Percentiles rank a stretch among this genome's conserved stretches.
Conservation (phyloP, 768 basidiomycete genomes). For the Coprinopsis cinerea region DNA sequence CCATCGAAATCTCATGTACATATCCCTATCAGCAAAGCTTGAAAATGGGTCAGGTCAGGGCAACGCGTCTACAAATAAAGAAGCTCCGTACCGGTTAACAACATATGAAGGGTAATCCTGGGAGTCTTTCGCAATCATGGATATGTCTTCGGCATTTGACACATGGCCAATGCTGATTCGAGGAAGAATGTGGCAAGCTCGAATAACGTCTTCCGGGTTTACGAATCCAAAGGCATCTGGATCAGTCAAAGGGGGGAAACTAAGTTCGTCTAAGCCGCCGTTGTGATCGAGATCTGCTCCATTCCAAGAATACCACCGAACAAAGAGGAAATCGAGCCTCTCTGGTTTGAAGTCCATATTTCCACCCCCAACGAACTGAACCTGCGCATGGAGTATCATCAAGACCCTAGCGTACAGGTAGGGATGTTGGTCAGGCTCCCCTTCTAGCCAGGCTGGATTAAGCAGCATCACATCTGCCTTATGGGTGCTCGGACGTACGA, state of each 20-base stretch:
- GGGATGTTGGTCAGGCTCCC: constrained; percentile 10
- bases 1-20: too few relatives aligned
- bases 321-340: background rate
- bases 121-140: too few relatives aligned
- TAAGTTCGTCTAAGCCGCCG: background rate
- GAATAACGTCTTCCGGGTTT: background rate
- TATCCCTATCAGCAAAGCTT: too few relatives aligned
- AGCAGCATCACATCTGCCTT: constrained; percentile 1
- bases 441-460: constrained; percentile 16
- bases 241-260: background rate
- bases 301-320: constrained; percentile 4
- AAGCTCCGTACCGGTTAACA: too few relatives aligned
- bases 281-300: background rate
- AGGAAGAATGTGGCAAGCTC: constrained; percentile 2
- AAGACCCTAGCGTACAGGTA: constrained; percentile 20
- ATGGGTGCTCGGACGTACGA: background rate
- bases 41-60: too few relatives aligned
- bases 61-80: too few relatives aligned
- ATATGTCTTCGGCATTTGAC: too few relatives aligned
- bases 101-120: too few relatives aligned
- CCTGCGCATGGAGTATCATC: constrained; percentile 16
- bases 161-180: too few relatives aligned
- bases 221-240: background rate
- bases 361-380: background rate
- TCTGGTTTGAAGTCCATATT: background rate